Evolutionary conservation across 1,284 basidiomycete species (phyloP).

Genomic region (Cutaneotrichosporon cavernicola): DNA sequence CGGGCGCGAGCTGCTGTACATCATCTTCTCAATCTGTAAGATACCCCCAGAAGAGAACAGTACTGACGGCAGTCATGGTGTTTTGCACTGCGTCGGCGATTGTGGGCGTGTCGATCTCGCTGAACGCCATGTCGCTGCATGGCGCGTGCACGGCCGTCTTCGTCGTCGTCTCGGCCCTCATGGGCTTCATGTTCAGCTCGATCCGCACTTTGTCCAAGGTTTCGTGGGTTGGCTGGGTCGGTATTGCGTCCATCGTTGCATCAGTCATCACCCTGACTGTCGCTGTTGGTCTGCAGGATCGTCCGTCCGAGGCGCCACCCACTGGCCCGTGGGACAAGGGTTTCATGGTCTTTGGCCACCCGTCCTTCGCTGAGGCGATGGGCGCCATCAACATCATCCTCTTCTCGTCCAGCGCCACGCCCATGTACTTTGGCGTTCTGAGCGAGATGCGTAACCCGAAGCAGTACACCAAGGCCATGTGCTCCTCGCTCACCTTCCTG

Average conservation of each 20-base stretch:
- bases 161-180: slow-evolving; percentile 34
- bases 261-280: slow-evolving; percentile 43
- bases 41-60: not conserved
- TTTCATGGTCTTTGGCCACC: slow-evolving; percentile 32
- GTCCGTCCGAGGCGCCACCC: slow-evolving; percentile 45
- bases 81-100: slow-evolving; percentile 36
- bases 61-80: slow-evolving; percentile 16
- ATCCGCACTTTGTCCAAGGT: slow-evolving; percentile 42
- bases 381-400: slow-evolving; percentile 23
- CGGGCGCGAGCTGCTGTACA: slow-evolving; percentile 32
- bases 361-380: slow-evolving; percentile 37
- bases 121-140: slow-evolving; percentile 42
- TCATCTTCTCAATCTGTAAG: slow-evolving; percentile 22
- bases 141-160: slow-evolving; percentile 46
- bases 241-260: slow-evolving; percentile 33
- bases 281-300: slow-evolving; percentile 44
- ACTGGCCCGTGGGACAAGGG: slow-evolving; percentile 38
- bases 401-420: slow-evolving; percentile 21
- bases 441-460: slow-evolving; percentile 36
- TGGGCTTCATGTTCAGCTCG: slow-evolving; percentile 35
- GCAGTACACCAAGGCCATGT: slow-evolving; percentile 30
- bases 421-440: slow-evolving; percentile 25
- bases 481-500: slow-evolving; percentile 26
- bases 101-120: slow-evolving; percentile 33
- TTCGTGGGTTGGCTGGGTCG: slow-evolving; percentile 45